Evolutionary conservation across 176 grass and related monocot species (phyloP).

Genomic region (Melocanna baccifera): DNA sequence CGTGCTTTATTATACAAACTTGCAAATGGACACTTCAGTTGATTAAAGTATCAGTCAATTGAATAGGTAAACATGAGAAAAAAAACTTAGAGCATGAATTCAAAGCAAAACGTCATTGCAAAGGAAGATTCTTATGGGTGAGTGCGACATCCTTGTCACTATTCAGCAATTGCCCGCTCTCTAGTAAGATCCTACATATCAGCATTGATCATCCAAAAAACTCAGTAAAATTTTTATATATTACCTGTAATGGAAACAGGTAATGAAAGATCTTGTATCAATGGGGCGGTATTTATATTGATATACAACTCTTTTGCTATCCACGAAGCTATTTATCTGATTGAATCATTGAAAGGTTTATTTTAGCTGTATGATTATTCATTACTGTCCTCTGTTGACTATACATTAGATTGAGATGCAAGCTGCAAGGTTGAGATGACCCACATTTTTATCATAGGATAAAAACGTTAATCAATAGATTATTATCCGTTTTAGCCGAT

Average conservation of each 20-base stretch:
- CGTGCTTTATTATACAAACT: not conserved
- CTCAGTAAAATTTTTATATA: not conserved
- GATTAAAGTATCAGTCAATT: not conserved
- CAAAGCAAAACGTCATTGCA: conserved; percentile 43
- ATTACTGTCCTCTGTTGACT: not conserved
- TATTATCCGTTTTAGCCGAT: too few species aligned
- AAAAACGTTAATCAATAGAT: too few species aligned
- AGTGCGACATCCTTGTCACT: conserved; percentile 71
- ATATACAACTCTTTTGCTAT: not conserved
- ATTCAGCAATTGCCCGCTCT: conserved; percentile 75
- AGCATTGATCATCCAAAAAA: conserved; percentile 21
- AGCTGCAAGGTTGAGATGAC: too few species aligned
- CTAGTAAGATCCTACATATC: conserved; percentile 75
- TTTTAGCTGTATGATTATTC: not conserved
- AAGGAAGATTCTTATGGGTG: conserved; percentile 72
- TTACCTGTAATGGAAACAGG: not conserved
- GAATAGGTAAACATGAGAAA: not conserved
- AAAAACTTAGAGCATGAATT: not conserved
- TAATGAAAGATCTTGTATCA: not conserved
- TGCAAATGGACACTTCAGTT: not conserved
- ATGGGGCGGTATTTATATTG: not conserved
- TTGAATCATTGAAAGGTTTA: not conserved
- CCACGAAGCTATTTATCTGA: not conserved
- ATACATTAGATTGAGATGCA: not conserved
- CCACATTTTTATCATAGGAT: not conserved